Evolutionary conservation across 2,329 filamentous ascomycete genomes (phyloP).

Genomic region (Chaetothyriales sp.): DNA sequence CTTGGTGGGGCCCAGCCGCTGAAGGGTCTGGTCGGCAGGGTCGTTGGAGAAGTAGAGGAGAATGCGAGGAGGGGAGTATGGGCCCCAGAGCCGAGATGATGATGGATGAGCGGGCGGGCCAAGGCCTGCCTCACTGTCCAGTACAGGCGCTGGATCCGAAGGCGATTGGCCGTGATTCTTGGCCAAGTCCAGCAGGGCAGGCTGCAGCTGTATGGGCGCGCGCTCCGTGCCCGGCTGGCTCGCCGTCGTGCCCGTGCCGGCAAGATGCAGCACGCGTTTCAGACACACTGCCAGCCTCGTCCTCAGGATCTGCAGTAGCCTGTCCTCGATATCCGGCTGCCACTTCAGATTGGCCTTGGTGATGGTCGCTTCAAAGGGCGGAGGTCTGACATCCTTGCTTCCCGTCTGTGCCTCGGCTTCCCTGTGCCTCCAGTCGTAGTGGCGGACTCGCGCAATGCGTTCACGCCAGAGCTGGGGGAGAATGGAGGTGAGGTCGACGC

Average conservation of each 20-base stretch:
- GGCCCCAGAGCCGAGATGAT: neutral
- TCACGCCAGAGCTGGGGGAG: neutral
- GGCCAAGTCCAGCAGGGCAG: constrained; percentile 2
- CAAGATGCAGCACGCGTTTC: neutral
- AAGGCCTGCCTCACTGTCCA: neutral
- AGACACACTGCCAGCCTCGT: constrained; percentile 10
- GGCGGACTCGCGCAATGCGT: constrained; percentile 2
- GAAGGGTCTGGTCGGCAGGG: constrained; percentile 1
- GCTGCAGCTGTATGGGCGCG: neutral
- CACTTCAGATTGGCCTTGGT: constrained; percentile 10
- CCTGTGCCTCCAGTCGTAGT: constrained; percentile 7
- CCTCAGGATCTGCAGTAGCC: constrained; percentile 11
- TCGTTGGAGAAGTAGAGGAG: constrained; percentile 4
- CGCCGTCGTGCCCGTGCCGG: constrained; percentile 1
- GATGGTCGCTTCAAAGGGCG: neutral
- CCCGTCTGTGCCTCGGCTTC: constrained; percentile 2
- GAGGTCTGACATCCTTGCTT: neutral
- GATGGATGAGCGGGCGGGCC: neutral
- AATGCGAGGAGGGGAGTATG: neutral
- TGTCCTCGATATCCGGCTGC: constrained; percentile 10
- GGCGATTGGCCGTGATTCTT: constrained; percentile 5
- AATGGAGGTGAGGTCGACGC: neutral
- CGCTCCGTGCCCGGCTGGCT: neutral
- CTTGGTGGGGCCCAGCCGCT: neutral
- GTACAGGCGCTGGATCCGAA: neutral